Base-by-base conservation (phyloP, 2,329 filamentous ascomycete species). In the Calonectria honghensis region DNA sequence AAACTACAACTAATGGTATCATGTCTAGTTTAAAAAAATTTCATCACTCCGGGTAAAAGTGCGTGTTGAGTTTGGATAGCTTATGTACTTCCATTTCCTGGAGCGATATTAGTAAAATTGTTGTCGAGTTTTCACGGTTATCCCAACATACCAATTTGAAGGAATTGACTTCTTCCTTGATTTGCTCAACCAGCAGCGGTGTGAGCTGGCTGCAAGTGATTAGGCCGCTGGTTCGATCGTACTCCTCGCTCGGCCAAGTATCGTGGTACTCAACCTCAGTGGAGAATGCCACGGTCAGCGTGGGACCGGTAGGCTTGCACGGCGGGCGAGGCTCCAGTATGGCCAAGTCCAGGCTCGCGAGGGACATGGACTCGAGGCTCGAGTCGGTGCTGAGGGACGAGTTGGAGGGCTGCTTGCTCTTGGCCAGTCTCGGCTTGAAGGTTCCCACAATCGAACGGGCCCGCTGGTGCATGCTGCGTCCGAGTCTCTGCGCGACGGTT, bases 41-140 rank as follows among this genome's bases (percentile, higher is more conserved):
- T 3, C 11, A 41, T 63, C 24, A 63, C 24, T 63, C 57, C 6
- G 39, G 24, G 57, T 63, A 63, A 63, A 41, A 63, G 39, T 63
- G 57, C 24, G 57, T 63, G 37, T 63, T 63, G n/a, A 63, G 32
- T 41, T 63, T 63, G 13, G 57, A 63, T 37, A 39, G 29, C 18
- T 63, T 63, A 39, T 63, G 57, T 41, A 63, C 57, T 63, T 39
- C 39, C 57, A 63, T 63, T 63, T 63, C 57, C 57, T 63, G 13
- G 5, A 41, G 2, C 13, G 9, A 6, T 4, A n/a, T 63, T 24
- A 63, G 27, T 18, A 13, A 27, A 7, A 6, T 5, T 39, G 1
- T 39, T 39, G 37, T 39, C 16, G 14, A 24, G 14, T 9, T 4
- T 3, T 3, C 0, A 20, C 2, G 11, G n/a, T 13, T 4, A 10